phyloP scores from a whole-genome alignment of 179 eudicot species.

The Silene vulgaris region DNA sequence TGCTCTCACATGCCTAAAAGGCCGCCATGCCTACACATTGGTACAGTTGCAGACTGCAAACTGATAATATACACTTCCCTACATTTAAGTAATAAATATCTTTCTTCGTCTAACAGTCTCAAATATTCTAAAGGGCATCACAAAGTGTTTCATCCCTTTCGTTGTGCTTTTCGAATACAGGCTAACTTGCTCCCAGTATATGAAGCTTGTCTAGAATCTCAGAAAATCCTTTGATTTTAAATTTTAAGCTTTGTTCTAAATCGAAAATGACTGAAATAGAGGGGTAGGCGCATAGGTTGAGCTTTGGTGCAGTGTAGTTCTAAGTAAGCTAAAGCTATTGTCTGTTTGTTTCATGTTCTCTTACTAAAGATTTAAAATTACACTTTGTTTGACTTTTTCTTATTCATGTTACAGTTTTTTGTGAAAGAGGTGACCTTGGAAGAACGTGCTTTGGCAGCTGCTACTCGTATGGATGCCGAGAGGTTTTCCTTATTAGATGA shows the following conservation, averaged over 20 bases:
- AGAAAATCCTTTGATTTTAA: background rate
- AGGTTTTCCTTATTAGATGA: constrained; percentile 49
- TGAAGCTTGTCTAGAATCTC: constrained; percentile 2
- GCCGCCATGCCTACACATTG: background rate
- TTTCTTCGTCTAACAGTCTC: background rate
- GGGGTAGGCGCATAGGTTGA: background rate
- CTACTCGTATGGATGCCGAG: constrained; percentile 62
- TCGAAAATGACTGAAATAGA: background rate
- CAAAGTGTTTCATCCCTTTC: background rate
- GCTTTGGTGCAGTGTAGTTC: background rate
- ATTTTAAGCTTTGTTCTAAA: background rate
- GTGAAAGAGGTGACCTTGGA: constrained; percentile 45
- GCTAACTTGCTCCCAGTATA: background rate
- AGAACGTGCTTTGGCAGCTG: constrained; percentile 62
- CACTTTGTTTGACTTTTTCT: constrained; percentile 12
- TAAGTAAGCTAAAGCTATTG: constrained; percentile 6
- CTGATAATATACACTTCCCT: background rate
- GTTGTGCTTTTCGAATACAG: background rate
- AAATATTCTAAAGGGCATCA: background rate
- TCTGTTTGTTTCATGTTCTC: background rate
- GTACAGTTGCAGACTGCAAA: background rate
- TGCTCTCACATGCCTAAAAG: no score
- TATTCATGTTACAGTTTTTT: constrained; percentile 28
- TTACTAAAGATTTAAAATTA: constrained; percentile 12
- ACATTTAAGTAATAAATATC: background rate